phyloP scores from a whole-genome alignment of 1,139 yeast genomes.

The Geotrichum fermentans region DNA sequence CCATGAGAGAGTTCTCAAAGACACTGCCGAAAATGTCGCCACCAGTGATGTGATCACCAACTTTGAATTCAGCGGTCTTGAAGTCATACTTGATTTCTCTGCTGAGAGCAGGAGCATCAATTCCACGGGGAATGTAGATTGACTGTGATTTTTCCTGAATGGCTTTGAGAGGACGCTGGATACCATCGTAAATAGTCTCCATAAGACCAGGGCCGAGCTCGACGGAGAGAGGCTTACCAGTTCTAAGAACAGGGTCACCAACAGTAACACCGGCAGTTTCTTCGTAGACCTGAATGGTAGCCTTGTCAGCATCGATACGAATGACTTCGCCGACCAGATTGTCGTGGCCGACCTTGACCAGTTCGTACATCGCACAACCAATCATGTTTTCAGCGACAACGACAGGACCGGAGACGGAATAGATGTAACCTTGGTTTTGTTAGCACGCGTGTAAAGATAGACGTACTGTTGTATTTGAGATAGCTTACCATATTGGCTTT shows the following conservation, averaged over 20 bases:
- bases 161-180: slow-evolving; percentile 94
- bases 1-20: slow-evolving; percentile 85
- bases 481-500: slow-evolving; percentile 69
- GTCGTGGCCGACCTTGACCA: slow-evolving; percentile 94
- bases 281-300: slow-evolving; percentile 97
- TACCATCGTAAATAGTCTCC: slow-evolving; percentile 99
- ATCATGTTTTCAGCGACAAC: slow-evolving; percentile 96
- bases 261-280: slow-evolving; percentile 99
- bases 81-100: slow-evolving; percentile 82
- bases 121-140: slow-evolving; percentile 97
- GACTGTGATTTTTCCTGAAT: slow-evolving; percentile 82
- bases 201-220: slow-evolving; percentile 98
- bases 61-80: slow-evolving; percentile 70
- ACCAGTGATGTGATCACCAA: slow-evolving; percentile 96
- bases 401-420: slow-evolving; percentile 96
- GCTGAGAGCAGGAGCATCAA: slow-evolving; percentile 88
- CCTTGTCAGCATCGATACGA: slow-evolving; percentile 92
- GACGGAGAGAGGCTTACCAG: slow-evolving; percentile 96
- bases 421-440: slow-evolving; percentile 45
- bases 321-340: slow-evolving; percentile 96
- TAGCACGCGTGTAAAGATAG: slow-evolving; percentile 1
- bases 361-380: slow-evolving; percentile 99
- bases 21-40: slow-evolving; percentile 96
- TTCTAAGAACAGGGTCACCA: slow-evolving; percentile 96
- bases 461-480: neutral